Evolutionary conservation across 1,284 basidiomycete genomes (phyloP), one percentile per base, ranked within the genome.

Genomic region (Anthracocystis panici-leucophaei): DNA sequence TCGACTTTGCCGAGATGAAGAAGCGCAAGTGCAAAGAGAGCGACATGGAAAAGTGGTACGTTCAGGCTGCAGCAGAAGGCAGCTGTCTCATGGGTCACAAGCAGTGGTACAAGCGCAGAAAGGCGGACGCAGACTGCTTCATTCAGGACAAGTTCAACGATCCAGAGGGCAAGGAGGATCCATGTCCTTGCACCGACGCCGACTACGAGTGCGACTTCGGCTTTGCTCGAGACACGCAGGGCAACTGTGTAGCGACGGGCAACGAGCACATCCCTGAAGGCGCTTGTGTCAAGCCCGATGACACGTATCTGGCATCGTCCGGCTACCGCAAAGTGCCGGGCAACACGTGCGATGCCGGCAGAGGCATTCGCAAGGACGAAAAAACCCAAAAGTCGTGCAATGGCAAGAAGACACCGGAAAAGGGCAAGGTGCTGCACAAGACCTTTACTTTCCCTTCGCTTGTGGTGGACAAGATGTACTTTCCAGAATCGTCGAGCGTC

Each of bases 131-230:
- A 1, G 88, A 94, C 74, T 99, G 96, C 82, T 95, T 93, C 75
- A 91, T 99, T n/a, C 93, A 92, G 7, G 89, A 95, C 75, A 94
- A 97, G 86, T 84, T 84, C 65, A 87, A 81, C 64, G 83, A 84
- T 49, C 82, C 82, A 3, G 72, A 70, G 14, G 78, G 89, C 31
- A 90, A 92, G 68, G 92, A 94, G 72, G 93, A 96, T 56, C 87
- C 89, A 56, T 99, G 96, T 85, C 85, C 89, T 6, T 99, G 96
- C 84, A 89, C 89, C 1, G 92, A 93, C 70, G 90, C 90, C 21
- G 96, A 99, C 85, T 98, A 91, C 82, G 97, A 99, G 85, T 99
- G 94, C 80, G 94, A 96, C 86, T 95, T 93, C 86, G 95, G 95
- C 85, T 96, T 89, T 81, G 88, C 93, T 42, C 90, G 91, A 12